phyloP scores from a whole-genome alignment of 2,329 filamentous ascomycete genomes.

The Bipolaris zeicola region DNA sequence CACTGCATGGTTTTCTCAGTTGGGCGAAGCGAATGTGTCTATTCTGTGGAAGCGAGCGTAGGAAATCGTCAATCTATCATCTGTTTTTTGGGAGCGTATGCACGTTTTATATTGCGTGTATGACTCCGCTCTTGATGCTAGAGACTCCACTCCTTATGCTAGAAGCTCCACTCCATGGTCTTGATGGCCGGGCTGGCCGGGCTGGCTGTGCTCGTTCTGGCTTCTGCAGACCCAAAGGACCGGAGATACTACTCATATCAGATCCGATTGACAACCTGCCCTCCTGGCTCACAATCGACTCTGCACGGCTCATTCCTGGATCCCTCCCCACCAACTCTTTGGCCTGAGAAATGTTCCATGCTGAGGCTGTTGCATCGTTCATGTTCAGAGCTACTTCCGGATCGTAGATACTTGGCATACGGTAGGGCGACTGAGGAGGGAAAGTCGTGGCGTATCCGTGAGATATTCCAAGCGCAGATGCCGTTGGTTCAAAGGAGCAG shows the following conservation, averaged over 20 bases:
- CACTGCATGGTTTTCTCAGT: too few species aligned
- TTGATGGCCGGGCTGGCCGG: conserved; percentile 29
- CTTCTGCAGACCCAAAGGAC: conserved; percentile 26
- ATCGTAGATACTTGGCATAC: conserved; percentile 35
- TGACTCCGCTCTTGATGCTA: conserved; percentile 6
- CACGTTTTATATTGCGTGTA: conserved; percentile 15
- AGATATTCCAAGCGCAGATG: conserved; percentile 36
- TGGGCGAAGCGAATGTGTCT: not conserved
- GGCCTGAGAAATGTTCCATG: conserved; percentile 25
- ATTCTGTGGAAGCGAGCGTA: conserved; percentile 1
- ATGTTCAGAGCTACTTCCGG: conserved; percentile 20
- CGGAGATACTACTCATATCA: conserved; percentile 19
- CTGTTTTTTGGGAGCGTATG: too few species aligned
- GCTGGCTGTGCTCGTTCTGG: conserved; percentile 21
- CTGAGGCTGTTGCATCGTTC: conserved; percentile 4
- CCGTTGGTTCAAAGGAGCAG: conserved; percentile 40
- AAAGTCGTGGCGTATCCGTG: conserved; percentile 29
- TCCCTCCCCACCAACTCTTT: conserved; percentile 14
- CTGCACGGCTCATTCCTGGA: conserved; percentile 17
- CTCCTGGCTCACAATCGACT: conserved; percentile 24
- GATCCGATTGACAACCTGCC: conserved; percentile 6
- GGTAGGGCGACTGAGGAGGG: conserved; percentile 17
- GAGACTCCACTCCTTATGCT: conserved; percentile 13
- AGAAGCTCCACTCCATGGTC: conserved; percentile 39
- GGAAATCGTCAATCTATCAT: not conserved